phyloP scores from a whole-genome alignment of 2,329 filamentous ascomycete species.

The Fusarium sp. region DNA sequence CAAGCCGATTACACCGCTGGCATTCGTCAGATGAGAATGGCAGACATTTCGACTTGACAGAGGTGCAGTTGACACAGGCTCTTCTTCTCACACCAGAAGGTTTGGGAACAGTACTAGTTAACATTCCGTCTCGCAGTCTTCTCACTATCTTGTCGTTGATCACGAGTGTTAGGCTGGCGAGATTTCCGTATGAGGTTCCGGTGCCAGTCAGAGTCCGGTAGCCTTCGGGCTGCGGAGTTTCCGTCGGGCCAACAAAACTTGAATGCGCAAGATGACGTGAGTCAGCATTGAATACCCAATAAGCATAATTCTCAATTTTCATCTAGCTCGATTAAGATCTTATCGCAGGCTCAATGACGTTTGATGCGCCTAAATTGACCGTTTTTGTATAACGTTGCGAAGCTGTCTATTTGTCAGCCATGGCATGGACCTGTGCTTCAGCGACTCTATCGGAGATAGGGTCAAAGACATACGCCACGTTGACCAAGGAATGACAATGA shows the following conservation, averaged over 20 bases:
- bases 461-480: not conserved
- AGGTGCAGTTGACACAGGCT: conserved; percentile 24
- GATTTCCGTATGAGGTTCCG: not conserved
- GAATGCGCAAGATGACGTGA: not conserved
- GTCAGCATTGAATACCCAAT: conserved; percentile 2
- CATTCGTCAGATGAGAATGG: conserved; percentile 23
- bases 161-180: not conserved
- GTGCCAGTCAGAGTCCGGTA: not conserved
- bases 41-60: conserved; percentile 24
- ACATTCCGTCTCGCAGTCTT: not conserved
- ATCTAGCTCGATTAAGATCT: not conserved
- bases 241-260: conserved; percentile 8
- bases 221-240: not conserved
- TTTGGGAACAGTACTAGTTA: not conserved
- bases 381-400: not conserved
- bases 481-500: not conserved
- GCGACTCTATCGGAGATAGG: not conserved
- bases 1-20: conserved; percentile 19
- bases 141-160: not conserved
- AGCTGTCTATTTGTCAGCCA: not conserved
- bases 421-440: not conserved
- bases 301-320: not conserved
- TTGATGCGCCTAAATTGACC: not conserved
- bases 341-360: not conserved
- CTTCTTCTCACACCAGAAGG: conserved; percentile 9